A percentile compares a stretch with the other conserved stretches of the same genome.
phyloP scores from a whole-genome alignment of 352 stramenopile species.

The Pythium phragmitis region DNA sequence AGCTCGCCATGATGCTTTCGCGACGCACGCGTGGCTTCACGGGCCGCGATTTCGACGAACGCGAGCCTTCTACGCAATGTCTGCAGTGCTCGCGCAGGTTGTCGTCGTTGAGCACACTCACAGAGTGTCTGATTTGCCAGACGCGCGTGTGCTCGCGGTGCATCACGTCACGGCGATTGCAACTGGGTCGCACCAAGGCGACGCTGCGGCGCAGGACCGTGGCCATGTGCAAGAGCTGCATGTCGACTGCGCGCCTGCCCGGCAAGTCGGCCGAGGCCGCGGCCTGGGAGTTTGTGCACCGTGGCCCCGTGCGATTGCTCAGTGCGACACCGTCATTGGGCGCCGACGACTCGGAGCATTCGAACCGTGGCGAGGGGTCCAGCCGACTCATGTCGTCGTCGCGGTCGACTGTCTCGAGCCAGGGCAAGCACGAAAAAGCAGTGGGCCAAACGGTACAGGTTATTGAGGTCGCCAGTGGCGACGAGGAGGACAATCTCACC shows the following conservation, averaged over 20 bases:
- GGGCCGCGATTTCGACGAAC: not conserved
- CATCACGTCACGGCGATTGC: conserved; percentile 9
- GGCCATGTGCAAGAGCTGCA: conserved; percentile 10
- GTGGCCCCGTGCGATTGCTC: not conserved
- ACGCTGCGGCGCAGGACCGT: not conserved
- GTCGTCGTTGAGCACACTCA: conserved; percentile 10
- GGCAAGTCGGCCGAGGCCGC: conserved; percentile 2
- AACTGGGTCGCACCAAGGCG: not conserved
- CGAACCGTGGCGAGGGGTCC: not conserved
- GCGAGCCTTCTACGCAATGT: not conserved
- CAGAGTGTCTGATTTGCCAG: conserved; percentile 6
- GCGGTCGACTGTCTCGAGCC: not conserved
- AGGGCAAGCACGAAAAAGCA: not conserved
- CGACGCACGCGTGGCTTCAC: not conserved
- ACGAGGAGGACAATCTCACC: not conserved
- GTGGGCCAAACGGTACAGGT: not conserved
- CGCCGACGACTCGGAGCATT: not conserved
- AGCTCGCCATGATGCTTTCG: conserved; percentile 11
- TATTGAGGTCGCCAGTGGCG: not conserved
- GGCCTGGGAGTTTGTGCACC: conserved; percentile 1
- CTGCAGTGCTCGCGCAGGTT: conserved; percentile 8
- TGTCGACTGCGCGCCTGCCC: not conserved
- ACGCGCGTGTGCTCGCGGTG: conserved; percentile 1
- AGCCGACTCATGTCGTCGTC: not conserved
- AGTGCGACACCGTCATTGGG: not conserved